Evolutionary conservation across 331 rosid species (phyloP), one percentile per base, ranked within the genome.

Genomic region (Malus hybrid): DNA sequence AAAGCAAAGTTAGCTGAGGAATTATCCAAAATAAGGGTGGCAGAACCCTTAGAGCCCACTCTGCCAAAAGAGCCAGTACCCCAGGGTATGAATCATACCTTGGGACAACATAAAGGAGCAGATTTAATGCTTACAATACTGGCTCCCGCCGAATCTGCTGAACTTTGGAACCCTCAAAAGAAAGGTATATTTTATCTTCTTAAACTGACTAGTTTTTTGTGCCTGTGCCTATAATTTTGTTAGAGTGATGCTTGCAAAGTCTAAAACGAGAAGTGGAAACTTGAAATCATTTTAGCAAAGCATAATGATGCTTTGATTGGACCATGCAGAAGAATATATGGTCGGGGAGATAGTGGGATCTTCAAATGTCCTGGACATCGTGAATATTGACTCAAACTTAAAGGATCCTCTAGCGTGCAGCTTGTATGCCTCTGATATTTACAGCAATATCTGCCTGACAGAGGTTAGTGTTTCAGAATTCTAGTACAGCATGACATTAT

Each of bases 351-450:
- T 71, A 83, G 62, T 52, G 70, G 84, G 72, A 70, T 80, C 85
- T 33, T 83, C 90, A 59, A 80, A 72, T 68, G 77, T 50, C 22
- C 56, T 22, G 42, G 78, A 81, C 73, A 62, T 91, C 69, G 86
- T 89, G 75, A 83, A 93, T 83, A 91, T 89, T 66, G 98, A 91
- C 78, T 79, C 78, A 64, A 85, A 88, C 77, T 16, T 84, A 65
- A 91, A 81, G 79, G 90, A 92, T 76, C 86, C 90, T 82, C 90
- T 70, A 77, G 78, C 83, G n/a, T 93, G 98, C 90, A 86, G 96
- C 80, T 71, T 81, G 79, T 93, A 93, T 76, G 98, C 93, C 70
- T 84, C 90, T 59, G 91, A 89, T 62, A 91, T 93, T 62, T 87
- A 93, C 86, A 69, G 66, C 19, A 88, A 77, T n/a, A 78, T 68